Conservation (phyloP, 148 eudicot species). For the Camellia granthamiana region DNA sequence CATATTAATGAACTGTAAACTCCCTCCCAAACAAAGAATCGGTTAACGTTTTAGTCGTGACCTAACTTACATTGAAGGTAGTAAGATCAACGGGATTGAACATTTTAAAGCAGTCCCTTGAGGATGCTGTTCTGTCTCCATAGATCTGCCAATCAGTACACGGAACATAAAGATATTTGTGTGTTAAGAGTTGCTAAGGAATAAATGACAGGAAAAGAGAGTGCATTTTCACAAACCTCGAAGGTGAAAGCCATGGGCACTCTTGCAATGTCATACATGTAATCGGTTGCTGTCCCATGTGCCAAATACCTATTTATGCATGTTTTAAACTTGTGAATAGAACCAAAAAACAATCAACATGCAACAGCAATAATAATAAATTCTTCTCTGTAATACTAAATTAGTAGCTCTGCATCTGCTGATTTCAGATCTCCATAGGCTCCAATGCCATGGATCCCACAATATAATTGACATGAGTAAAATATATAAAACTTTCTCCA, state of each 20-base stretch:
- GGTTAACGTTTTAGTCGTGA: background rate
- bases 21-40: background rate
- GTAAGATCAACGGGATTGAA: slow-evolving; percentile 77
- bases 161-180: background rate
- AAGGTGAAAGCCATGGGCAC: slow-evolving; percentile 98
- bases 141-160: slow-evolving; percentile 56
- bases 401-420: background rate
- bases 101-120: slow-evolving; percentile 92
- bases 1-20: background rate
- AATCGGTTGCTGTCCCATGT: slow-evolving; percentile 97
- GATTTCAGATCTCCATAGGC: background rate
- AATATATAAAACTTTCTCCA: background rate
- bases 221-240: slow-evolving; percentile 55
- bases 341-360: background rate
- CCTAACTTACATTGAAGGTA: slow-evolving; percentile 62
- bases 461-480: background rate
- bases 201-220: slow-evolving; percentile 4
- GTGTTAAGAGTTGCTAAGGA: background rate
- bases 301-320: slow-evolving; percentile 71
- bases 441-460: background rate
- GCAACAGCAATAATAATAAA: background rate
- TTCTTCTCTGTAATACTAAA: background rate
- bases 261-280: slow-evolving; percentile 81
- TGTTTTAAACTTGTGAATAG: background rate
- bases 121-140: slow-evolving; percentile 76